Evolutionary conservation across 352 stramenopile species (phyloP).

Genomic region (Phytophthora citrophthora): DNA sequence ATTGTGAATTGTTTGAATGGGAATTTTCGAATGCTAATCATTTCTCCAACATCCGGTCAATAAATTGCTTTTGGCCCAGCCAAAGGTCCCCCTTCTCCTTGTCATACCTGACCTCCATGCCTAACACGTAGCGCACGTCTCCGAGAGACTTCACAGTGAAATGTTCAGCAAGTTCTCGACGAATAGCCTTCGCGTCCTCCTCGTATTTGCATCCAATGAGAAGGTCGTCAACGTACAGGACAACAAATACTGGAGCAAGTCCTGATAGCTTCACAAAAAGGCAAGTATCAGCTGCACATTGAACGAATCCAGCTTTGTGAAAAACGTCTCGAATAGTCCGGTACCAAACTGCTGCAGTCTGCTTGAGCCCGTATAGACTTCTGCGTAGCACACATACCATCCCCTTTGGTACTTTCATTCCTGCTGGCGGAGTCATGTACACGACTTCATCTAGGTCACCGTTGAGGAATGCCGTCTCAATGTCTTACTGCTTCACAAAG

Average conservation of each 20-base stretch:
- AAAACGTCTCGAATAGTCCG: conserved; percentile 15
- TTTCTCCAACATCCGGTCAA: too few species aligned
- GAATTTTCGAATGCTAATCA: too few species aligned
- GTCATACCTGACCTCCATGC: conserved; percentile 15
- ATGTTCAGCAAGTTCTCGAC: not conserved
- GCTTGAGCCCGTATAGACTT: conserved; percentile 46
- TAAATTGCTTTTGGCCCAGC: too few species aligned
- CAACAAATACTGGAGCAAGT: too few species aligned
- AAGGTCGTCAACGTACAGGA: too few species aligned
- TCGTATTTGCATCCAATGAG: too few species aligned
- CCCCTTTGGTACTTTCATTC: conserved; percentile 2
- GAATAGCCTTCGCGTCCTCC: too few species aligned
- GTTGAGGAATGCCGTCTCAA: conserved; percentile 27
- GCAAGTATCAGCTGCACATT: too few species aligned
- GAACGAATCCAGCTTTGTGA: too few species aligned
- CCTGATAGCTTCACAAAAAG: too few species aligned
- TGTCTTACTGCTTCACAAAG: not conserved
- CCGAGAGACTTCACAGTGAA: conserved; percentile 30
- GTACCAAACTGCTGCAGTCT: conserved; percentile 38
- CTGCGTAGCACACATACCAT: conserved; percentile 31
- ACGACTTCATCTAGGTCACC: conserved; percentile 31
- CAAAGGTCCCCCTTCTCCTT: not conserved
- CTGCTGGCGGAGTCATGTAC: conserved; percentile 26
- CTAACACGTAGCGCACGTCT: conserved; percentile 1
- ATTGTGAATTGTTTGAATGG: too few species aligned